These are phyloP conservation scores for Silybum marianum DNA, from an alignment of 129 eudicot species.

Conservation along the genomic window DNA sequence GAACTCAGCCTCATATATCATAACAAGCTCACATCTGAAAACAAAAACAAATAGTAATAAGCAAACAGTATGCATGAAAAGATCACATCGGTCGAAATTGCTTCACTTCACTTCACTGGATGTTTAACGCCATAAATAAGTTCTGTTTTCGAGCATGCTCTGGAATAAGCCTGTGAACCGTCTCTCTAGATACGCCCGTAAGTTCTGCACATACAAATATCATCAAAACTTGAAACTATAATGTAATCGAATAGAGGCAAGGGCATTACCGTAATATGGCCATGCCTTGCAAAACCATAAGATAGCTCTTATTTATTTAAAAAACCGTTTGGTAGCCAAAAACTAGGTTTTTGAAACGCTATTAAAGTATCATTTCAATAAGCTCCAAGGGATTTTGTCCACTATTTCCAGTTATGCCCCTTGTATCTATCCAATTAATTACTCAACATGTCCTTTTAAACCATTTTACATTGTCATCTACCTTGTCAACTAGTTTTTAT, in stretches of 20 bases:
- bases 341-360: no score
- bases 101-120: constrained; percentile 34
- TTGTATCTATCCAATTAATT: no score
- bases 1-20: constrained; percentile 39
- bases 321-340: no score
- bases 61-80: constrained; percentile 5
- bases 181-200: constrained; percentile 74
- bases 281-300: no score
- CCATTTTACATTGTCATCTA: background rate
- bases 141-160: constrained; percentile 97
- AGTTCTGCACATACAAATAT: constrained; percentile 54
- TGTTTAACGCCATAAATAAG: constrained; percentile 89
- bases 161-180: constrained; percentile 77
- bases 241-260: no score
- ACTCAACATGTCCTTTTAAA: background rate
- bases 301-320: no score
- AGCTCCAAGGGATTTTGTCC: no score
- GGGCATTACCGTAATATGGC: no score
- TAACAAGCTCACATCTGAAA: constrained; percentile 39
- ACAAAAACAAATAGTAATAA: constrained; percentile 27
- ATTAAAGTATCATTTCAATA: no score
- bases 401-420: no score
- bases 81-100: background rate
- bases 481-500: no score
- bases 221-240: background rate